Evolutionary conservation across 768 basidiomycete species (phyloP), one percentile per base, ranked within the genome.

Genomic region (Mycena olivaceomarginata): DNA sequence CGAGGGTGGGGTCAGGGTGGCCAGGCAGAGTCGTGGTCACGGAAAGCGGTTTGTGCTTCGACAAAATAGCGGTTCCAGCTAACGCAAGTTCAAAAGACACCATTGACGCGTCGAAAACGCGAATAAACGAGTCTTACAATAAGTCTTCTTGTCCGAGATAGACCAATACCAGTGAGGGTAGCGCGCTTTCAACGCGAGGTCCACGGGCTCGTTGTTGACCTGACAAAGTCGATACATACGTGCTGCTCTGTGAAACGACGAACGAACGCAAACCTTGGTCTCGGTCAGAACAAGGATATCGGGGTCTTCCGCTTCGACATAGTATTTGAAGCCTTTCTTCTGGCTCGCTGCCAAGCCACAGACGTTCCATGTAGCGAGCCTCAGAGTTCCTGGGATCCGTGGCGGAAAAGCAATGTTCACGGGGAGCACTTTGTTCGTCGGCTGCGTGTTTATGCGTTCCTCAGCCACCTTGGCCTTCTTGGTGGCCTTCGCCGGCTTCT

Each of bases 251-350:
- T 41, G 12, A 67, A 65, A 70, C 9, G 67, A 31, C 2, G n/a
- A 45, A 70, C 31, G 59, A 82, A 37, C 53, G 43, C 51, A 11
- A 43, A 92, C 95, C 89, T 97, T 98, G 12, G 96, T 97, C 86
- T 98, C 97, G 0, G 95, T 96, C 57, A 98, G 86, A 18, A 97
- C 90, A 31, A 97, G 87, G 39, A 98, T 88, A 82, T 98, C 97
- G 0, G 97, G 92, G 81, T 97, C 93, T 80, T 98, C 97, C 2
- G 96, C 96, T 79, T 95, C 93, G 43, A 97, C 88, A 82, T 98
- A 98, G 81, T 87, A 82, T 80, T 92, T 93, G 86, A 98, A 96
- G 0, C 96, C 96, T 91, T 98, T 97, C 85, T 94, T 97, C 79
- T 93, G 90, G 72, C 93, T 91, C 0, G 95, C 90, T 45, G 92